Conservation (phyloP, 148 eudicot genomes). For the Fagopyrum esculentum region DNA sequence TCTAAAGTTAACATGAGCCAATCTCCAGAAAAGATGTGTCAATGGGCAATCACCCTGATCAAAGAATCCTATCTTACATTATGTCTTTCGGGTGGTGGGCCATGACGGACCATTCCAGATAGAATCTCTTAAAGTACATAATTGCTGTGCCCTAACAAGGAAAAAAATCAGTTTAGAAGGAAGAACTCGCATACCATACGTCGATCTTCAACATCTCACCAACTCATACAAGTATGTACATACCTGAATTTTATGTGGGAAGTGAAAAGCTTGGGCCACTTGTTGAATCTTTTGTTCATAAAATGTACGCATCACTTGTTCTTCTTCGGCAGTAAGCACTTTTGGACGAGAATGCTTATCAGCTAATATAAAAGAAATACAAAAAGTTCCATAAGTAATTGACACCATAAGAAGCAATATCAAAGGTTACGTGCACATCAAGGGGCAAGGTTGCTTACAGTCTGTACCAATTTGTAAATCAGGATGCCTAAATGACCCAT, state of each 20-base stretch:
- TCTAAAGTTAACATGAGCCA: neutral
- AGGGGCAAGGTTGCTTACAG: slow-evolving; percentile 26
- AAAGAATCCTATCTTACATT: slow-evolving; percentile 46
- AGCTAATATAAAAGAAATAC: slow-evolving; percentile 28
- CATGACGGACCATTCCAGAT: slow-evolving; percentile 96
- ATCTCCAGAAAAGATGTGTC: neutral
- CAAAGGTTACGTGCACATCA: slow-evolving; percentile 1
- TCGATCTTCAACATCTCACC: neutral
- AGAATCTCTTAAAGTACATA: slow-evolving; percentile 87
- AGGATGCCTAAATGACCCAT: slow-evolving; percentile 72
- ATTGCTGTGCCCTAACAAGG: slow-evolving; percentile 85
- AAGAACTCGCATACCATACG: neutral
- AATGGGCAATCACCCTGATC: neutral
- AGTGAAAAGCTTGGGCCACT: slow-evolving; percentile 79
- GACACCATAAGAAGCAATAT: neutral
- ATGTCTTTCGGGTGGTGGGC: slow-evolving; percentile 92
- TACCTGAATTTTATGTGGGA: slow-evolving; percentile 96
- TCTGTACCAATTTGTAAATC: slow-evolving; percentile 44
- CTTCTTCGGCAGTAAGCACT: slow-evolving; percentile 80
- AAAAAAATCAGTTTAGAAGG: slow-evolving; percentile 14
- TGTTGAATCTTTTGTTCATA: slow-evolving; percentile 88
- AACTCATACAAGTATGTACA: slow-evolving; percentile 1
- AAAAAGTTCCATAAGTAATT: slow-evolving; percentile 5
- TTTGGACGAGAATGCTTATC: slow-evolving; percentile 75
- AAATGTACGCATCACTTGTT: slow-evolving; percentile 64